Percentiles rank a stretch among this genome's conserved stretches.
These are phyloP conservation scores for Neopestalotiopsis sp. DNA, from an alignment of 2,329 filamentous ascomycete genomes.

Conservation along the genomic window DNA sequence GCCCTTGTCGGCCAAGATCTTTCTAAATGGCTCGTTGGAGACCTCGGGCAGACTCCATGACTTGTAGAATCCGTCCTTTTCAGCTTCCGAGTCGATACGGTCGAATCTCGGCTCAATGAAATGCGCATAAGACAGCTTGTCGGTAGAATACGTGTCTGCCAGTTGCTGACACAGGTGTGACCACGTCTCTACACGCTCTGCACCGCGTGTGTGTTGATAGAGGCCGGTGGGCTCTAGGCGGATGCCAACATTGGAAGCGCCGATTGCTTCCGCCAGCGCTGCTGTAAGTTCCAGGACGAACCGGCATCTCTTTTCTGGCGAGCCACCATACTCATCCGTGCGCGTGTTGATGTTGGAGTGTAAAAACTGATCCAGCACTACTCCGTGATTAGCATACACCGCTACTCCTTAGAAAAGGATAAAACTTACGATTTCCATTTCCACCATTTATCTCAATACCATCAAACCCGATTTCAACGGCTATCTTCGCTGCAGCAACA, in stretches of 20 bases:
- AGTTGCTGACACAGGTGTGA: slow-evolving; percentile 48
- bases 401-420: neutral
- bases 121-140: slow-evolving; percentile 50
- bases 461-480: slow-evolving; percentile 52
- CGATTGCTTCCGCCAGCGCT: slow-evolving; percentile 34
- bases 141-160: slow-evolving; percentile 31
- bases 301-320: slow-evolving; percentile 34
- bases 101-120: slow-evolving; percentile 55
- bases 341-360: slow-evolving; percentile 34
- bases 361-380: slow-evolving; percentile 27
- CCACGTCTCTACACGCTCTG: slow-evolving; percentile 54
- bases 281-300: slow-evolving; percentile 39
- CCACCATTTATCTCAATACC: slow-evolving; percentile 46
- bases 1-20: slow-evolving; percentile 31
- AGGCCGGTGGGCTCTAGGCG: slow-evolving; percentile 46
- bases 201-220: slow-evolving; percentile 51
- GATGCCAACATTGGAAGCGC: slow-evolving; percentile 33
- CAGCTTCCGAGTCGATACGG: slow-evolving; percentile 43
- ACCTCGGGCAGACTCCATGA: slow-evolving; percentile 39
- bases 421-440: slow-evolving; percentile 26
- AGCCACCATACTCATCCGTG: slow-evolving; percentile 38
- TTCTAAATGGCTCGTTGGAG: slow-evolving; percentile 29
- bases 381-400: neutral
- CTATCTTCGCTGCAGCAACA: slow-evolving; percentile 28
- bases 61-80: slow-evolving; percentile 42